Evolutionary conservation across 345 rosid species (phyloP).

Genomic region (Lepidium didymum): DNA sequence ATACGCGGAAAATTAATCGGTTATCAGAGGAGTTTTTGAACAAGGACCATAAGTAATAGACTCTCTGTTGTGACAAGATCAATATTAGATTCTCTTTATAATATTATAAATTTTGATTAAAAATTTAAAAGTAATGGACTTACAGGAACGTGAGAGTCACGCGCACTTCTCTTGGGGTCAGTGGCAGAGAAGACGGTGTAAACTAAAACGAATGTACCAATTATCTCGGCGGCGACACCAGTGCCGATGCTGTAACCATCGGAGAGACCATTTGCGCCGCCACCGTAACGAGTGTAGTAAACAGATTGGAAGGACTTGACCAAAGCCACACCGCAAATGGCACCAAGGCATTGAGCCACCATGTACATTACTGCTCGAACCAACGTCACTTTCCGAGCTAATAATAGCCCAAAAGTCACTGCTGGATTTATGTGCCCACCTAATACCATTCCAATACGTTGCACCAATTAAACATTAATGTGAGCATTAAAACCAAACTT

Average conservation of each 20-base stretch:
- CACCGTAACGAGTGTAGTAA: conserved; percentile 44
- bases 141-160: conserved; percentile 36
- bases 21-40: too few relatives aligned
- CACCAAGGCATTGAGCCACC: conserved; percentile 77
- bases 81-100: neutral
- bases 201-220: conserved; percentile 49
- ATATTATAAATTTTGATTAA: neutral
- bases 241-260: conserved; percentile 45
- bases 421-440: conserved; percentile 91
- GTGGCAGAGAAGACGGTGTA: conserved; percentile 35
- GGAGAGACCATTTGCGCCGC: conserved; percentile 55
- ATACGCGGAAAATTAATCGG: too few relatives aligned
- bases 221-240: conserved; percentile 79
- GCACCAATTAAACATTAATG: neutral
- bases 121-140: neutral
- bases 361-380: conserved; percentile 61
- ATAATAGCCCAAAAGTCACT: conserved; percentile 67
- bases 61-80: neutral
- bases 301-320: conserved; percentile 72
- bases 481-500: neutral
- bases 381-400: conserved; percentile 79
- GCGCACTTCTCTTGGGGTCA: conserved; percentile 36
- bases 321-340: conserved; percentile 72
- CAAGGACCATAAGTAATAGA: too few relatives aligned
- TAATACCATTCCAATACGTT: conserved; percentile 5